Percentiles rank a stretch among this genome's conserved stretches.
Evolutionary conservation across 106 monocot genomes (phyloP).

Genomic region (Dendrobium nobile): DNA sequence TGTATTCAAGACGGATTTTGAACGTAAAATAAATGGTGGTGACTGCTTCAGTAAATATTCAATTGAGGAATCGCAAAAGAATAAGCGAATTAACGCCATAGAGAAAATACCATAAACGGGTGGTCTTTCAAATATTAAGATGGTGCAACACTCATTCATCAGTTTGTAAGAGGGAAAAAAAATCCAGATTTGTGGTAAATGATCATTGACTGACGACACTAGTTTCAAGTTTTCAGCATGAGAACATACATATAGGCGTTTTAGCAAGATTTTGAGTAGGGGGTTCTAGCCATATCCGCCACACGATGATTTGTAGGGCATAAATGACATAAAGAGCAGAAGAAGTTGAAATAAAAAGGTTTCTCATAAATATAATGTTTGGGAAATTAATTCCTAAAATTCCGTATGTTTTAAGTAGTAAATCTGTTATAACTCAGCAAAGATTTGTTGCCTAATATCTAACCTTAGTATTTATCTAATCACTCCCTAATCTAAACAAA

Average conservation of each 20-base stretch:
- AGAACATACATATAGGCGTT: not conserved
- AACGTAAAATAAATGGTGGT: not conserved
- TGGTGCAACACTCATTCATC: no score
- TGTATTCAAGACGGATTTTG: not conserved
- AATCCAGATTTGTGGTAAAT: no score
- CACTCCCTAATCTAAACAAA: not conserved
- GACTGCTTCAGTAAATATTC: not conserved
- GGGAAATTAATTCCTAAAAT: not conserved
- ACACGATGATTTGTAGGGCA: not conserved
- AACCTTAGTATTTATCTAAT: not conserved
- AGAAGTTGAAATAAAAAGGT: not conserved
- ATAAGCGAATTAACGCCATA: no score
- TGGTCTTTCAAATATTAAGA: no score
- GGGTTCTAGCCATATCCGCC: not conserved
- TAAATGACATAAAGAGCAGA: not conserved
- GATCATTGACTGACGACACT: no score
- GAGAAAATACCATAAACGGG: no score
- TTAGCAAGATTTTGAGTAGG: not conserved
- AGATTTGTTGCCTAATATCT: not conserved
- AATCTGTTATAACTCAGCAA: not conserved
- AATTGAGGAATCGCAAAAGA: not conserved
- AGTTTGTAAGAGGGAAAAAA: no score
- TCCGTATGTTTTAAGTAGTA: not conserved
- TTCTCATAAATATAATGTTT: not conserved
- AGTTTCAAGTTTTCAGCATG: no score